Evolutionary conservation across 148 eudicot genomes (phyloP), one percentile per base, ranked within the genome.

Genomic region (Diospyros kaki): DNA sequence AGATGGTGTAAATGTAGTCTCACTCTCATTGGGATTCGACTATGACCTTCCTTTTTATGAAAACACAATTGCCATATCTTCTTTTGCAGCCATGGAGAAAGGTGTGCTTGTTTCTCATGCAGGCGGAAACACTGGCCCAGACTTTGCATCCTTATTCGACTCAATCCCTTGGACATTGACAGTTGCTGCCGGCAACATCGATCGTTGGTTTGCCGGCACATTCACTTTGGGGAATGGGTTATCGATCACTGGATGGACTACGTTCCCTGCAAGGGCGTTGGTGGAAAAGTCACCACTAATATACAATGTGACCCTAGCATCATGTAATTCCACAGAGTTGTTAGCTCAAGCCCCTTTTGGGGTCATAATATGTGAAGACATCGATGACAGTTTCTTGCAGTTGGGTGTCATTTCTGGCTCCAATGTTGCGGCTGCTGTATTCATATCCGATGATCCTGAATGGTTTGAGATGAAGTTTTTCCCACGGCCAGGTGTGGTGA

Each of bases 1-100:
- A 0, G 87, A 81, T 28, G 84, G 84, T 4, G 84, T 84, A 11
- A 74, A 81, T 15, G 75, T 84, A 1, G n/a, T 84, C 9, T 84
- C 87, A 1, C 42, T 84, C 12, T 81, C 87, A 0, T n/a, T 84
- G 1, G 81, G 84, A 11, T 5, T 72, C 2, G 63, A 44, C 50
- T 40, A 9, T 7, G 46, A 56, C 5, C 9, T 40, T 14, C 70
- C 80, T 17, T 62, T 73, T n/a, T 76, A 52, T 9, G 53, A 66
- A 4, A 82, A 84, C 40, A 5, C 71, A 6, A 65, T 84, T 9
- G 78, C 87, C 2, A 76, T 84, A 10, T 80, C 78, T 46, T 65
- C 77, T 7, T 84, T 84, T 55, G 78, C 61, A 3, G 87, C 87
- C 11, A 81, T 79, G 81, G 80, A 81, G 17, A 78, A 56, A 17